A percentile compares a stretch with the other conserved stretches of the same genome.
Evolutionary conservation across 1,284 basidiomycete species (phyloP).

Genomic region (Polyporus tsugae): DNA sequence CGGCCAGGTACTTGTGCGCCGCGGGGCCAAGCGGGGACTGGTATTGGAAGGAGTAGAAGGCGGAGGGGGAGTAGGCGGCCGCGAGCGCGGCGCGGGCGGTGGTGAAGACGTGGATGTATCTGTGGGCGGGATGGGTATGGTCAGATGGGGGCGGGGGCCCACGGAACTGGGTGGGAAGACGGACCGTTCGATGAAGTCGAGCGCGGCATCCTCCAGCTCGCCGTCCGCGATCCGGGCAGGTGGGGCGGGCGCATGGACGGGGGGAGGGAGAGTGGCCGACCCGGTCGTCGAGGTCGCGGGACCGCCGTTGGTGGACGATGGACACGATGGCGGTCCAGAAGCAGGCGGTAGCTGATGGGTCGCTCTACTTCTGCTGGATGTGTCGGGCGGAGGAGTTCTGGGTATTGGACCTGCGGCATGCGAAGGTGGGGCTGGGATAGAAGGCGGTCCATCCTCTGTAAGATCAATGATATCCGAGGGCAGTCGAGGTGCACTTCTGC

Average conservation of each 20-base stretch:
- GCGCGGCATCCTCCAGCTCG: constrained; percentile 29
- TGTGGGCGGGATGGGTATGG: constrained; percentile 15
- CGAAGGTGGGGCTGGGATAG: neutral
- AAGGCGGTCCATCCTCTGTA: neutral
- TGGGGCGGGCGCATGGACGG: neutral
- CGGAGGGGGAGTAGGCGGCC: constrained; percentile 37
- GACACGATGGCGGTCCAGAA: neutral
- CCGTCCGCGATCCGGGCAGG: constrained; percentile 6
- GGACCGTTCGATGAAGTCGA: constrained; percentile 35
- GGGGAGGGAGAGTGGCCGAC: neutral
- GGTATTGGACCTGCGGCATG: neutral
- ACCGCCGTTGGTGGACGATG: neutral
- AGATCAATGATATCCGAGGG: constrained; percentile 5
- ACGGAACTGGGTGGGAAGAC: no score
- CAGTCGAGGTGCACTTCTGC: neutral
- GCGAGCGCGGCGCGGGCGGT: constrained; percentile 37
- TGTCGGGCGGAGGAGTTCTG: neutral
- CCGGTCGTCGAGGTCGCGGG: neutral
- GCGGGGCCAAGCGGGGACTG: neutral
- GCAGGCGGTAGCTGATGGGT: neutral
- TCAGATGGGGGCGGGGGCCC: neutral
- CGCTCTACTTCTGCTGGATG: neutral
- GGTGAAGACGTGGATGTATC: constrained; percentile 36
- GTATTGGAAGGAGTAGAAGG: constrained; percentile 36
- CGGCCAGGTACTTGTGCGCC: constrained; percentile 1